Conservation (phyloP, 2,329 filamentous ascomycete species). For the Aureobasidium sp. region DNA sequence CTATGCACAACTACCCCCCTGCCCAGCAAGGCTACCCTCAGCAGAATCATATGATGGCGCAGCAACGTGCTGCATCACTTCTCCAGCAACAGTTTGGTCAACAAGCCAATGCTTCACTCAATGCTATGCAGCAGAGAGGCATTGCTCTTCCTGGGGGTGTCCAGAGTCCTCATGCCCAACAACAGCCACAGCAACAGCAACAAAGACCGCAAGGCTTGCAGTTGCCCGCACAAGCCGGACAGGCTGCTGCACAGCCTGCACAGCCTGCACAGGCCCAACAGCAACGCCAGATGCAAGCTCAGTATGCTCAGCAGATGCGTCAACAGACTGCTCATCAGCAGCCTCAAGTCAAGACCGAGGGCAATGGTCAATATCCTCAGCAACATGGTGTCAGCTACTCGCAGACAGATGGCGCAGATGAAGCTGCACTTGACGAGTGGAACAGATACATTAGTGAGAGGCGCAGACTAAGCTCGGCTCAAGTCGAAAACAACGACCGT, state of each 20-base stretch:
- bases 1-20: conserved; percentile 23
- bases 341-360: conserved; percentile 32
- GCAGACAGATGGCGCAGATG: conserved; percentile 73
- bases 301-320: conserved; percentile 31
- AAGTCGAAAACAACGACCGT: conserved; percentile 55
- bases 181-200: conserved; percentile 22
- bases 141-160: conserved; percentile 18
- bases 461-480: conserved; percentile 45
- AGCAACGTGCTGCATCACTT: conserved; percentile 47
- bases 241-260: neutral
- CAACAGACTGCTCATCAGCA: conserved; percentile 33
- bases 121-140: conserved; percentile 45
- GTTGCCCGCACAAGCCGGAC: conserved; percentile 25
- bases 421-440: conserved; percentile 49
- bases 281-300: conserved; percentile 23
- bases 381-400: conserved; percentile 43
- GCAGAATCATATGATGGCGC: conserved; percentile 40
- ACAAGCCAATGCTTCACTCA: conserved; percentile 60
- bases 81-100: conserved; percentile 54
- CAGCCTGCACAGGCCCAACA: conserved; percentile 30
- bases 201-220: conserved; percentile 30
- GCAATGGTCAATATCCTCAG: conserved; percentile 16
- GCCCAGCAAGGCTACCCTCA: conserved; percentile 28
- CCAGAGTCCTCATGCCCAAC: neutral
- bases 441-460: conserved; percentile 54